Base-by-base conservation (phyloP, 2,329 filamentous ascomycete genomes). In the Phialophora expanda region DNA sequence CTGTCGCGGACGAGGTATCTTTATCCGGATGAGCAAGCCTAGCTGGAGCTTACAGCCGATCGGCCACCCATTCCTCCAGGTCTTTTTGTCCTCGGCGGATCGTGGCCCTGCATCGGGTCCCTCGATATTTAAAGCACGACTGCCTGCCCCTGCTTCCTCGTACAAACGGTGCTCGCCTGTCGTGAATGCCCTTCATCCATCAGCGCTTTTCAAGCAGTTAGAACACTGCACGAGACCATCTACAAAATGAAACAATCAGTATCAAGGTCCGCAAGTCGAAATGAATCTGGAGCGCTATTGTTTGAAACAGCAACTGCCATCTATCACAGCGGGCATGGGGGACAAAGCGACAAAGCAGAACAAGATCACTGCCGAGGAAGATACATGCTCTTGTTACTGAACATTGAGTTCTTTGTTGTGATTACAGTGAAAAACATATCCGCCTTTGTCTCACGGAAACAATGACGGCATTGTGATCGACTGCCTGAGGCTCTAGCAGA, bases 391-490 rank as follows among this genome's bases (percentile, higher is more conserved):
- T 26, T 24, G n/a, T 14, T 22, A 14, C 20, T 8, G 4, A 51
- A 8, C 22, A 51, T 12, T 22, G 48, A 24, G 48, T 22, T 26
- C 48, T 51, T 51, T 51, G 48, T 51, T 51, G 22, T 44, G 56
- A 22, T 59, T n/a, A 22, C 9, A 17, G 14, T 48, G n/a, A 24
- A 22, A 46, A 22, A 46, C 56, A 59, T 34, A 24, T 12, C 38
- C 34, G 20, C 20, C 38, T 44, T 44, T 44, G 46, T 51, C 20
- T 61, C 34, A 3, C 17, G 26, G 46, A 2, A 41, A 44, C 9
- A 41, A 53, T 24, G 48, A 53, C 12, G 34, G n/a, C 30, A 61
- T 51, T 51, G 48, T 44, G 38, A 17, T 51, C 48, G 48, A 51
- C 38, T 51, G 48, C 24, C 48, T 8, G 26, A 12, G 48, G 48